phyloP scores from a whole-genome alignment of 306 rosid species.

The Pueraria montana region DNA sequence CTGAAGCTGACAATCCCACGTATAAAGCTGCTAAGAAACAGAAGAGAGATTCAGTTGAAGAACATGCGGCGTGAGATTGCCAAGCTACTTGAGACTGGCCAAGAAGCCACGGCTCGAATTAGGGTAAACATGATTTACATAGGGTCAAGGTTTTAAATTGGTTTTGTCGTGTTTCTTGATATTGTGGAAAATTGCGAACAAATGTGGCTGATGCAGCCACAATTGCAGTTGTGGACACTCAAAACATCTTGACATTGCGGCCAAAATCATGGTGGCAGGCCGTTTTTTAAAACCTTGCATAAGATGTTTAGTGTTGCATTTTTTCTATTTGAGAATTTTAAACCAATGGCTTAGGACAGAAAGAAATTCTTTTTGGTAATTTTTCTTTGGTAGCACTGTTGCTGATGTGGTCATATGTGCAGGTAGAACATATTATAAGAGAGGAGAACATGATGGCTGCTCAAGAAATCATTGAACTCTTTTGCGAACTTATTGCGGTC shows the following conservation, averaged over 20 bases:
- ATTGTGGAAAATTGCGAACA: too few species aligned
- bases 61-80: constrained; percentile 97
- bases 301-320: not conserved
- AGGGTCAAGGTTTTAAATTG: too few species aligned
- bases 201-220: too few species aligned
- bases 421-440: constrained; percentile 95
- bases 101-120: constrained; percentile 98
- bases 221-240: too few species aligned
- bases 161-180: too few species aligned
- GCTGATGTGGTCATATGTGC: constrained; percentile 39
- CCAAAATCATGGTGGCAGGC: too few species aligned
- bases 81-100: constrained; percentile 98
- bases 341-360: not conserved
- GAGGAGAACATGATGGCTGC: constrained; percentile 99
- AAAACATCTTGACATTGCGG: too few species aligned
- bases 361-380: not conserved
- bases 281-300: not conserved
- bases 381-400: constrained; percentile 1
- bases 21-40: constrained; percentile 89
- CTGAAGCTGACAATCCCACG: constrained; percentile 93
- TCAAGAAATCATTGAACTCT: constrained; percentile 92
- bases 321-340: constrained; percentile 15
- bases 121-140: constrained; percentile 62
- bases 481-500: constrained; percentile 82
- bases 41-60: constrained; percentile 86